Conservation (phyloP, 345 rosid genomes). For the Capsella bursapastoris region DNA sequence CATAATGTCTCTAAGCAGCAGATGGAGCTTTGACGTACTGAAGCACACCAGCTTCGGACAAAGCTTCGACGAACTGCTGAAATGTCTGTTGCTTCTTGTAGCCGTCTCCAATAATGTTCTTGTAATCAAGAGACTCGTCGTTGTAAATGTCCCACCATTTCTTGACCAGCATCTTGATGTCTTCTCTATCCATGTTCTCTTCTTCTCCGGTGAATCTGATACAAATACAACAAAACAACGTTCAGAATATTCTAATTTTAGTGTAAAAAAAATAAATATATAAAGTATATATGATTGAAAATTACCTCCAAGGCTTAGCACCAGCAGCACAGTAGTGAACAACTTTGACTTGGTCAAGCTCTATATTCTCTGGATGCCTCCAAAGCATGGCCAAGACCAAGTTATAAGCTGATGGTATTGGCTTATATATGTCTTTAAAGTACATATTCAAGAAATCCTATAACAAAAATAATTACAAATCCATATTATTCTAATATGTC, state of each 20-base stretch:
- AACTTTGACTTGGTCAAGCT: conserved; percentile 60
- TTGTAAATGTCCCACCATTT: conserved; percentile 71
- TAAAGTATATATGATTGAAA: too few relatives aligned
- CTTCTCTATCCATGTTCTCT: conserved; percentile 63
- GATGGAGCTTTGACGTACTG: conserved; percentile 56
- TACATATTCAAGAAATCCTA: conserved; percentile 74
- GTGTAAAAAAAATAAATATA: too few relatives aligned
- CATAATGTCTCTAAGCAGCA: conserved; percentile 49
- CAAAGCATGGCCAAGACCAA: conserved; percentile 78
- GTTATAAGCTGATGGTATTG: conserved; percentile 60
- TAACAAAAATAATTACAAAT: not conserved
- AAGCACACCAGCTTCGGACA: conserved; percentile 45
- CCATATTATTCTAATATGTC: not conserved
- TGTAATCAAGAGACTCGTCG: conserved; percentile 58
- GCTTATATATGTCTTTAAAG: conserved; percentile 65
- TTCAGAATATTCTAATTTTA: not conserved
- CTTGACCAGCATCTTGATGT: conserved; percentile 54
- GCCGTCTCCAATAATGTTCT: conserved; percentile 15
- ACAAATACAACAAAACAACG: not conserved
- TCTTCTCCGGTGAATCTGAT: conserved; percentile 62
- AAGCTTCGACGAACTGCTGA: conserved; percentile 49
- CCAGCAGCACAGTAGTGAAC: conserved; percentile 86
- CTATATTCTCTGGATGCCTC: conserved; percentile 79
- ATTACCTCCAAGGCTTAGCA: conserved; percentile 61
- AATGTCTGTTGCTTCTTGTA: conserved; percentile 48